A percentile compares a stretch with the other conserved stretches of the same genome.
phyloP scores from a whole-genome alignment of 2,329 filamentous ascomycete species.

The Verruconis gallopava region DNA sequence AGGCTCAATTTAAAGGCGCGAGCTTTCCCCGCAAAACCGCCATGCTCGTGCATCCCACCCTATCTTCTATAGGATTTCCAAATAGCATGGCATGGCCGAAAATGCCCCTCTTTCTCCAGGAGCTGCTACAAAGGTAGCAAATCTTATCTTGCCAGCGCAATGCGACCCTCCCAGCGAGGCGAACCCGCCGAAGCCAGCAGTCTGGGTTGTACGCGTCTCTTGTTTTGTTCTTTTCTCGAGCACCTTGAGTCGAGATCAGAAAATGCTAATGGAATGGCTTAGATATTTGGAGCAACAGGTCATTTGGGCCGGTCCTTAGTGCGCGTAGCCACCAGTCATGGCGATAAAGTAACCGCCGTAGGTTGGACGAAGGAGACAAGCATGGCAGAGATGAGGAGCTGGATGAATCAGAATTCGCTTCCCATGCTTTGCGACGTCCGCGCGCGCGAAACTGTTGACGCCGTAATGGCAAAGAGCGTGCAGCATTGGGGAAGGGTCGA shows the following conservation, averaged over 20 bases:
- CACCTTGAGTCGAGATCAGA: constrained; percentile 1
- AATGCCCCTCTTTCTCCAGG: constrained; percentile 20
- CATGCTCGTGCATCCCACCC: background rate
- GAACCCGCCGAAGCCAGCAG: constrained; percentile 58
- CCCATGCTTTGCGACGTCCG: constrained; percentile 85
- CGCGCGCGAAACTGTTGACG: constrained; percentile 60
- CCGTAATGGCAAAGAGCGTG: constrained; percentile 57
- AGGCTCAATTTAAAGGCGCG: background rate
- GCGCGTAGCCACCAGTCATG: constrained; percentile 64
- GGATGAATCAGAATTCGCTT: constrained; percentile 54
- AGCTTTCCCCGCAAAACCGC: background rate
- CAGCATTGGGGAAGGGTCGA: constrained; percentile 70
- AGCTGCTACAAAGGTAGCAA: constrained; percentile 23
- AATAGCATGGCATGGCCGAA: constrained; percentile 5
- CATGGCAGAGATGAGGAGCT: constrained; percentile 56
- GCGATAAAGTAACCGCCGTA: constrained; percentile 75
- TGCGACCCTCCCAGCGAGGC: constrained; percentile 70
- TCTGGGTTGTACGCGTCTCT: constrained; percentile 64
- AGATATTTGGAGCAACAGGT: constrained; percentile 93
- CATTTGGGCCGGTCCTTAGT: constrained; percentile 90
- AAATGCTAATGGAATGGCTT: too few relatives aligned
- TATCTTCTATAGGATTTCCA: background rate
- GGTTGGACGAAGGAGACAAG: constrained; percentile 71
- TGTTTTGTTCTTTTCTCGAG: constrained; percentile 1
- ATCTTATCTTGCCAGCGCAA: constrained; percentile 59